These are phyloP conservation scores for Clonostachys rhizophaga DNA, from an alignment of 2,329 filamentous ascomycete species.

Conservation along the genomic window DNA sequence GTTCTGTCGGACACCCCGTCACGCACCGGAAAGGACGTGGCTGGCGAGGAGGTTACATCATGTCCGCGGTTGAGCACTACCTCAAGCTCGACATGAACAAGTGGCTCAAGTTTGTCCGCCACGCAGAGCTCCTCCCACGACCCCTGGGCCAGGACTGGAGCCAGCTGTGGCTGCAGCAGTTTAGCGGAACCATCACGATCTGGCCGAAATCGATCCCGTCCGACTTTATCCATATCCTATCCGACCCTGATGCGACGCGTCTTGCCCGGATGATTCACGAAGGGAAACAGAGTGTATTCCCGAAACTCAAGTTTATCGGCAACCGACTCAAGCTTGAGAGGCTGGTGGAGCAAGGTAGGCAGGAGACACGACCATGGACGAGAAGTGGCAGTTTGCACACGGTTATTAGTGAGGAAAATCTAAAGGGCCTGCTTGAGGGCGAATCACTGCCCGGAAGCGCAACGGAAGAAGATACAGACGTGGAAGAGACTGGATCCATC, in stretches of 20 bases:
- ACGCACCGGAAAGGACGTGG: constrained; percentile 90
- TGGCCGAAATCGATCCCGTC: constrained; percentile 79
- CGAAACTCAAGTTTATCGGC: constrained; percentile 84
- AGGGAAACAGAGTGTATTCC: constrained; percentile 84
- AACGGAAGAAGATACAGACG: constrained; percentile 29
- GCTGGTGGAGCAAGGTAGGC: constrained; percentile 53
- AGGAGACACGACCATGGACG: constrained; percentile 43
- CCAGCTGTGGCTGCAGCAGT: constrained; percentile 92
- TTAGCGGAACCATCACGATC: constrained; percentile 91
- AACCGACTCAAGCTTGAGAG: constrained; percentile 85
- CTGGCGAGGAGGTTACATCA: constrained; percentile 93
- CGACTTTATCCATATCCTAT: constrained; percentile 83
- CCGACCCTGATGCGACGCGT: constrained; percentile 71
- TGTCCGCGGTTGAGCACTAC: constrained; percentile 88
- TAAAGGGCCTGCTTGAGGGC: constrained; percentile 40
- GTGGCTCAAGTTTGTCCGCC: constrained; percentile 92
- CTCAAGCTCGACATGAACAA: constrained; percentile 96
- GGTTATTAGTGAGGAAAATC: constrained; percentile 56
- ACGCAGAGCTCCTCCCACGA: constrained; percentile 85
- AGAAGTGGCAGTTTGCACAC: constrained; percentile 52
- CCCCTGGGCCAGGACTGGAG: constrained; percentile 95
- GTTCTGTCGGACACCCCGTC: constrained; percentile 86
- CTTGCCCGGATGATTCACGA: constrained; percentile 86
- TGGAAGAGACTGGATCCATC: constrained; percentile 14
- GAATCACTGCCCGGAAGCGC: constrained; percentile 22